phyloP scores from a whole-genome alignment of 305 asterid genomes.

The Fraxinus xanthoxyloides region DNA sequence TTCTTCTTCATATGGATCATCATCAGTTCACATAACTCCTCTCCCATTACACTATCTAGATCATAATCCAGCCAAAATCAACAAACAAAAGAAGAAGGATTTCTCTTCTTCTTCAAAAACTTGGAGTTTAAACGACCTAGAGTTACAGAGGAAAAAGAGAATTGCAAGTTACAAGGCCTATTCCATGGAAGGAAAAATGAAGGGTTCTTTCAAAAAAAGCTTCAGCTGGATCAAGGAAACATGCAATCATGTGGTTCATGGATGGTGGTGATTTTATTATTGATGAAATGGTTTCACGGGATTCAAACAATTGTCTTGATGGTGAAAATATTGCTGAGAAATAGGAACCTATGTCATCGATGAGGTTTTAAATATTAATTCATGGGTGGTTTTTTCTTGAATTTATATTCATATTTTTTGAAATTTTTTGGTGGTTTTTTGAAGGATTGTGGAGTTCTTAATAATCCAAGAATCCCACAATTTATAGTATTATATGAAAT shows the following conservation, averaged over 20 bases:
- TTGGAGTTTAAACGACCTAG: conserved; percentile 65
- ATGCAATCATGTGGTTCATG: conserved; percentile 55
- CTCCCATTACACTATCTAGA: conserved; percentile 12
- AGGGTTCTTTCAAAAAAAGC: conserved; percentile 63
- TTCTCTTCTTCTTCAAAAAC: conserved; percentile 33
- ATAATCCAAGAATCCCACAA: not conserved
- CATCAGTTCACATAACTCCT: conserved; percentile 28
- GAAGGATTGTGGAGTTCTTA: conserved; percentile 1
- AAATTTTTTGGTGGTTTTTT: not conserved
- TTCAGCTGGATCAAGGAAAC: conserved; percentile 71
- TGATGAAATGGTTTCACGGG: not conserved
- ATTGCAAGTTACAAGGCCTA: conserved; percentile 68
- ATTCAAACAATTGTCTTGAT: not conserved
- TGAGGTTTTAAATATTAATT: not conserved
- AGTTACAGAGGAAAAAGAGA: conserved; percentile 78
- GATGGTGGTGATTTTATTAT: conserved; percentile 38
- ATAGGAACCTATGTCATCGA: not conserved
- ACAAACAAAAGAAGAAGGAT: conserved; percentile 48
- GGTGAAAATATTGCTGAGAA: not conserved
- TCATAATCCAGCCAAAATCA: conserved; percentile 27
- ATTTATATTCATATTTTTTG: not conserved
- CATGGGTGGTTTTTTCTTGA: not conserved
- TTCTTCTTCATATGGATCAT: conserved; percentile 27
- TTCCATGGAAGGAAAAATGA: conserved; percentile 68
- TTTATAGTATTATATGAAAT: not conserved